These are phyloP conservation scores for Cokeromyces recurvatus DNA, from an alignment of 371 early-diverging fungal species.

Conservation along the genomic window DNA sequence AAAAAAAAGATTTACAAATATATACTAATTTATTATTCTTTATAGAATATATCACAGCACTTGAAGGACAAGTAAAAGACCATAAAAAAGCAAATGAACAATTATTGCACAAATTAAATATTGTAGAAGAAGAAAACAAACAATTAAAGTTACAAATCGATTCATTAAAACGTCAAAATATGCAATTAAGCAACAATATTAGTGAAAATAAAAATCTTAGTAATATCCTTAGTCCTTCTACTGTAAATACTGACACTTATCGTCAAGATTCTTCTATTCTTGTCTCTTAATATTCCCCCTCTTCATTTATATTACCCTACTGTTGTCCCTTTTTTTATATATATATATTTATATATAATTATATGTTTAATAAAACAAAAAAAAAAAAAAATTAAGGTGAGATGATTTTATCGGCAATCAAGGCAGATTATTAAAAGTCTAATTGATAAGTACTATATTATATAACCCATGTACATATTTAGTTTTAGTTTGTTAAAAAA, in stretches of 20 bases:
- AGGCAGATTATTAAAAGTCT: too few species aligned
- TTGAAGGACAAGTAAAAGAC: conserved; percentile 64
- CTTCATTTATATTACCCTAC: not conserved
- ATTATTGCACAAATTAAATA: conserved; percentile 32
- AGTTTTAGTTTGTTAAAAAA: too few species aligned
- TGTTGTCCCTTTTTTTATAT: too few species aligned
- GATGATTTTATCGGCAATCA: too few species aligned
- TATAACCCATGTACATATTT: too few species aligned
- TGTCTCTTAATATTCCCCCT: conserved; percentile 15
- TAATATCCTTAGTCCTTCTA: conserved; percentile 20
- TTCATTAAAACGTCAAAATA: conserved; percentile 24
- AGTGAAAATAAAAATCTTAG: conserved; percentile 28
- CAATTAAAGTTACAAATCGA: conserved; percentile 47
- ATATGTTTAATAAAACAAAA: too few species aligned
- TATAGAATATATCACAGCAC: conserved; percentile 64
- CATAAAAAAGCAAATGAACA: conserved; percentile 52
- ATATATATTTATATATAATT: too few species aligned
- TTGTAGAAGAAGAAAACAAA: conserved; percentile 50
- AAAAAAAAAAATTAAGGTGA: too few species aligned
- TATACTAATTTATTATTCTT: not conserved
- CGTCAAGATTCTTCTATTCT: conserved; percentile 31
- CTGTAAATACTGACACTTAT: too few species aligned
- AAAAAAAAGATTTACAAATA: too few species aligned
- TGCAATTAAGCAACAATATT: conserved; percentile 7
- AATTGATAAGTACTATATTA: too few species aligned